Conservation (phyloP, 768 basidiomycete species). For the Naganishia randhawae region DNA sequence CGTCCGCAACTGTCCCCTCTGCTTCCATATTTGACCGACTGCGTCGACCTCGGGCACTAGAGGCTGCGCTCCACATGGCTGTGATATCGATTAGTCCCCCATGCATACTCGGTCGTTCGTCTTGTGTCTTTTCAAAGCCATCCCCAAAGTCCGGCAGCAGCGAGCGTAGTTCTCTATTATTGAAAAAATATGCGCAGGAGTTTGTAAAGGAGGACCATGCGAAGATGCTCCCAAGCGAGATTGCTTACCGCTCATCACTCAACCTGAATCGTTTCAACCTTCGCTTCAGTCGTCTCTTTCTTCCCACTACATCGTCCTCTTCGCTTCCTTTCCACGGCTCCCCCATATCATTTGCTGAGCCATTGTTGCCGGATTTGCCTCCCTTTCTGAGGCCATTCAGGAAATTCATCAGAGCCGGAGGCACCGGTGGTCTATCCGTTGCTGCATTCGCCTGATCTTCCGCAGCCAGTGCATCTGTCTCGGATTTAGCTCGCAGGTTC, state of each 20-base stretch:
- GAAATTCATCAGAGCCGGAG: conserved; percentile 35
- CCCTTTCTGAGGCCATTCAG: conserved; percentile 60
- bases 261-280: conserved; percentile 57
- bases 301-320: conserved; percentile 61
- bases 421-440: conserved; percentile 7
- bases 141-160: conserved; percentile 15
- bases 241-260: conserved; percentile 16
- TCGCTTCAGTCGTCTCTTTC: conserved; percentile 69
- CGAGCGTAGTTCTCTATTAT: background rate
- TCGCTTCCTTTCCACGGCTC: conserved; percentile 37
- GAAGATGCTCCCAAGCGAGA: background rate
- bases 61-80: conserved; percentile 7
- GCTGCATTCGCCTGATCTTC: conserved; percentile 9
- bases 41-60: background rate
- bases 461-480: conserved; percentile 37
- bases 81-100: conserved; percentile 4
- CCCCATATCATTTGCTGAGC: background rate
- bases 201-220: background rate
- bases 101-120: background rate
- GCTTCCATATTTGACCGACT: background rate
- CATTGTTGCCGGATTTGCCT: conserved; percentile 28
- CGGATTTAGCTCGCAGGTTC: conserved; percentile 52
- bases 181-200: background rate
- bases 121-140: background rate
- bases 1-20: background rate